These are phyloP conservation scores for Leucosporidium scottii DNA, from an alignment of 768 basidiomycete species.

Conservation along the genomic window DNA sequence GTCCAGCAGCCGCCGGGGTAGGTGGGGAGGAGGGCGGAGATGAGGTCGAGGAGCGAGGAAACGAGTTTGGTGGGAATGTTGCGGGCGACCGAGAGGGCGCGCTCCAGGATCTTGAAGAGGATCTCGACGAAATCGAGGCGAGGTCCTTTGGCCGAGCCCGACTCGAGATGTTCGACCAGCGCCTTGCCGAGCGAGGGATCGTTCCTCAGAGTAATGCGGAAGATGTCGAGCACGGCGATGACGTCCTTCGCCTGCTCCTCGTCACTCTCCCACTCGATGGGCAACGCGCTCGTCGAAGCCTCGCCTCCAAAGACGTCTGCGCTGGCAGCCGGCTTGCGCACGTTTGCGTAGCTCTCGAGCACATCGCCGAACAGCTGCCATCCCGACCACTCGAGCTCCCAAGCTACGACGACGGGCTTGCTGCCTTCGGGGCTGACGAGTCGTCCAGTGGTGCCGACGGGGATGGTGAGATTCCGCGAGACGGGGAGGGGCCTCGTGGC, in stretches of 20 bases:
- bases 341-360: constrained; percentile 42
- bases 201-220: constrained; percentile 64
- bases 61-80: constrained; percentile 8
- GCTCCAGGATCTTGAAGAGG: constrained; percentile 72
- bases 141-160: constrained; percentile 50
- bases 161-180: constrained; percentile 63
- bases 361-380: constrained; percentile 82
- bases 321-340: not conserved
- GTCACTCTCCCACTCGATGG: constrained; percentile 53
- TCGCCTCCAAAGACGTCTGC: constrained; percentile 20
- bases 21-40: constrained; percentile 66
- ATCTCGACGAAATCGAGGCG: constrained; percentile 69
- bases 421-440: constrained; percentile 59
- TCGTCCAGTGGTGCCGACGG: constrained; percentile 59
- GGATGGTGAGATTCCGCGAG: constrained; percentile 61
- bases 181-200: constrained; percentile 58
- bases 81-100: constrained; percentile 51
- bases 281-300: constrained; percentile 39
- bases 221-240: constrained; percentile 67
- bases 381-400: constrained; percentile 75
- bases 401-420: constrained; percentile 63
- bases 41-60: constrained; percentile 59
- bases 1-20: constrained; percentile 83
- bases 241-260: constrained; percentile 59
- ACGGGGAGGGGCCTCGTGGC: constrained; percentile 15